phyloP scores from a whole-genome alignment of 371 early-diverging fungal genomes.

The Syncephalastrum racemosum region DNA sequence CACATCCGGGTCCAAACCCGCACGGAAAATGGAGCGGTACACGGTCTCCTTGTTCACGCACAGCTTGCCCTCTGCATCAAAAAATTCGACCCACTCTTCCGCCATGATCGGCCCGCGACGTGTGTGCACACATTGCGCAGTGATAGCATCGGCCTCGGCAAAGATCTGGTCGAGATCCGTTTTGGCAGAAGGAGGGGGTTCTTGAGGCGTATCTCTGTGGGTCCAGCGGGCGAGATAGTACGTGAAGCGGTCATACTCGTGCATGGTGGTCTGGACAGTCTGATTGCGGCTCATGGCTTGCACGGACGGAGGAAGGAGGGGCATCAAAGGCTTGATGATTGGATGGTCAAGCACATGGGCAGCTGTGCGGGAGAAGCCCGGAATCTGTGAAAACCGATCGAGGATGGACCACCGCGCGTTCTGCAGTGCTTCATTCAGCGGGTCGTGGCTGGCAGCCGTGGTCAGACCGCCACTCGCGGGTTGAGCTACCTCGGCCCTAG shows the following conservation, averaged over 20 bases:
- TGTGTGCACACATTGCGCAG: slow-evolving; percentile 16
- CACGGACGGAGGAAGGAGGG: slow-evolving; percentile 59
- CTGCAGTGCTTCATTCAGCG: slow-evolving; percentile 10
- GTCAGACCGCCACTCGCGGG: too few relatives aligned
- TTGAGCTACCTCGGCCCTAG: too few relatives aligned
- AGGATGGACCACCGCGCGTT: slow-evolving; percentile 76
- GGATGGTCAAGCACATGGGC: slow-evolving; percentile 79
- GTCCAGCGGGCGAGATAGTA: slow-evolving; percentile 77
- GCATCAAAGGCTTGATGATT: slow-evolving; percentile 73
- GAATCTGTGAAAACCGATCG: slow-evolving; percentile 82
- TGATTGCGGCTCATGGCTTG: slow-evolving; percentile 41
- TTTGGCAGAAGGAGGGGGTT: slow-evolving; percentile 18
- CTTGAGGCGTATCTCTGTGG: background rate
- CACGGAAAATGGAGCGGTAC: slow-evolving; percentile 67
- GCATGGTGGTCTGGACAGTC: slow-evolving; percentile 50
- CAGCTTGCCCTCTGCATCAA: slow-evolving; percentile 66
- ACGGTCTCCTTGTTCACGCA: slow-evolving; percentile 51
- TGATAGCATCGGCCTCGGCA: too few relatives aligned
- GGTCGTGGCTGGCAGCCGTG: slow-evolving; percentile 6
- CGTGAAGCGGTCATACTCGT: slow-evolving; percentile 80
- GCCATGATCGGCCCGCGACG: slow-evolving; percentile 62
- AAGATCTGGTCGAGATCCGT: too few relatives aligned
- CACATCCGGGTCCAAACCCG: slow-evolving; percentile 82
- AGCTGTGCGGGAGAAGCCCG: slow-evolving; percentile 74
- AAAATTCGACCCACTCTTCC: slow-evolving; percentile 76